phyloP scores from a whole-genome alignment of 2,329 filamentous ascomycete genomes.

The Blastomyces percursus region DNA sequence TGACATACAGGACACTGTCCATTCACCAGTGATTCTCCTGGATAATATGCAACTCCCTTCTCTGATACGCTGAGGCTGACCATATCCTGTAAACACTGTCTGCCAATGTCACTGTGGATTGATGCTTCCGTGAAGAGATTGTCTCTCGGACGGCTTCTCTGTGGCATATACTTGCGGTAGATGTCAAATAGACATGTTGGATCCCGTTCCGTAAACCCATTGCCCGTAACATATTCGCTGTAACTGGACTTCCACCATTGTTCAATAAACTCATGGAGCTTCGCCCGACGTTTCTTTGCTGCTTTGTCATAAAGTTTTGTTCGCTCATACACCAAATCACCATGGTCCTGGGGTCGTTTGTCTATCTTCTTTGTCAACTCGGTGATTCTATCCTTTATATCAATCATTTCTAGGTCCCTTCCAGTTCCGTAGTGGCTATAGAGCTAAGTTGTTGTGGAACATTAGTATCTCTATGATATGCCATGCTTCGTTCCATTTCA shows the following conservation, averaged over 20 bases:
- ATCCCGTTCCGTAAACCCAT: too few species aligned
- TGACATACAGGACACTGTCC: slow-evolving; percentile 2
- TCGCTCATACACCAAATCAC: background rate
- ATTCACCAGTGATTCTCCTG: background rate
- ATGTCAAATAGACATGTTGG: too few species aligned
- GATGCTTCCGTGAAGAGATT: background rate
- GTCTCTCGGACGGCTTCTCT: background rate
- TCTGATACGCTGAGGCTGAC: background rate
- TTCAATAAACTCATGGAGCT: too few species aligned
- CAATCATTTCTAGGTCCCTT: slow-evolving; percentile 5
- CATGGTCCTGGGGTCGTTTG: background rate
- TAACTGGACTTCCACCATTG: too few species aligned
- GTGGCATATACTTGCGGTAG: too few species aligned
- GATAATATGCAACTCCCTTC: slow-evolving; percentile 5
- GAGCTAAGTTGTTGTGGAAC: slow-evolving; percentile 4
- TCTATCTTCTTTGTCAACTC: background rate
- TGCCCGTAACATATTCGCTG: too few species aligned
- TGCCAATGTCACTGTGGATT: background rate
- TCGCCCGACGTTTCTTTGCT: background rate
- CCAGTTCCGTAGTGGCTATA: background rate
- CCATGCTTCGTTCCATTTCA: slow-evolving; percentile 9
- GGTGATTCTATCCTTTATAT: slow-evolving; percentile 7
- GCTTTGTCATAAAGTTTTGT: background rate
- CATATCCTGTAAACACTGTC: background rate
- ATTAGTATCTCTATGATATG: slow-evolving; percentile 8